These are phyloP conservation scores for Cercospora brassicicola DNA, from an alignment of 2,329 filamentous ascomycete species.

Conservation along the genomic window DNA sequence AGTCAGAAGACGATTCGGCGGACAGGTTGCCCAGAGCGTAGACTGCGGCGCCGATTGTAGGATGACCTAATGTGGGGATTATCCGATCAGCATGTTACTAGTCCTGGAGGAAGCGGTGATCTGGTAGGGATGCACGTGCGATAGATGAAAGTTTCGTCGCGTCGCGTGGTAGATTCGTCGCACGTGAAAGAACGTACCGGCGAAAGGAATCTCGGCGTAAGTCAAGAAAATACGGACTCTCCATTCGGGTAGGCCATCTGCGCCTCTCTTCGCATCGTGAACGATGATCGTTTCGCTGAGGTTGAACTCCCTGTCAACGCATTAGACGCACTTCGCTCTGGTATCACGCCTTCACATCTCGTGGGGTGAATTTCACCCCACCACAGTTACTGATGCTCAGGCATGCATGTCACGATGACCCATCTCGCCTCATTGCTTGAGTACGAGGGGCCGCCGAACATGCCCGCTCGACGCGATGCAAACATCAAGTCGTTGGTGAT, in stretches of 20 bases:
- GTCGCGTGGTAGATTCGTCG: neutral
- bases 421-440: neutral
- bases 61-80: slow-evolving; percentile 45
- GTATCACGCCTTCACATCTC: neutral
- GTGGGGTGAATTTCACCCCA: too few relatives aligned
- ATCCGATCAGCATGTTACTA: slow-evolving; percentile 8
- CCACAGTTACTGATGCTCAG: neutral
- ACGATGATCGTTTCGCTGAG: slow-evolving; percentile 60
- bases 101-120: neutral
- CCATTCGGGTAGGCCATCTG: slow-evolving; percentile 39
- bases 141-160: neutral
- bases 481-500: neutral
- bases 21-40: slow-evolving; percentile 45
- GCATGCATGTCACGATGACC: neutral
- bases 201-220: slow-evolving; percentile 55
- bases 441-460: neutral
- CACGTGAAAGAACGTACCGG: slow-evolving; percentile 32
- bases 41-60: slow-evolving; percentile 57
- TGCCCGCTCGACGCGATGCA: neutral
- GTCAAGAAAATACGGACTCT: slow-evolving; percentile 57
- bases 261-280: slow-evolving; percentile 37
- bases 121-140: neutral
- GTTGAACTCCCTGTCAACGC: slow-evolving; percentile 53
- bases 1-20: slow-evolving; percentile 16
- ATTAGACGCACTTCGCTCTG: neutral